Conservation (phyloP, 1,139 yeast species). For the Nematodospora anomalae region DNA sequence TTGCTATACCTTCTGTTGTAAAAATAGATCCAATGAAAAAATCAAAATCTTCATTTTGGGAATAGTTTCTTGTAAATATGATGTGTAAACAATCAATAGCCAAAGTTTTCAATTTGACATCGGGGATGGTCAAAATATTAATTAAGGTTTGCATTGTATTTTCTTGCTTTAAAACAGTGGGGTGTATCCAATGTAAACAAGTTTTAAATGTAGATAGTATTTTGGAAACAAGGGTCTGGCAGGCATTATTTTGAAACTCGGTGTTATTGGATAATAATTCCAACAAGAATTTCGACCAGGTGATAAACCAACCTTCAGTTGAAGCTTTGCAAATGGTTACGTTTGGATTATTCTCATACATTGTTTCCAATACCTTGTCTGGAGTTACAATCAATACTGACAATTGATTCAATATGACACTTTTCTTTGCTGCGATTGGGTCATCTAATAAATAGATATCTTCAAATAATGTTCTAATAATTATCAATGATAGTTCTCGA, state of each 20-base stretch:
- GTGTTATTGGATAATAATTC: constrained; percentile 43
- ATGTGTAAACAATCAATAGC: constrained; percentile 92
- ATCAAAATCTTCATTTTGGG: constrained; percentile 69
- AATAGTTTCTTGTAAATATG: constrained; percentile 78
- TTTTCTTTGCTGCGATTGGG: constrained; percentile 80
- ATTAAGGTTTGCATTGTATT: constrained; percentile 66
- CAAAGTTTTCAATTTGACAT: constrained; percentile 69
- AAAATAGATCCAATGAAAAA: constrained; percentile 80
- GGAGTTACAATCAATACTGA: constrained; percentile 84
- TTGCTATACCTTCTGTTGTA: constrained; percentile 64
- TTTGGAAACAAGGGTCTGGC: constrained; percentile 57
- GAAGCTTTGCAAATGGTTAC: constrained; percentile 62
- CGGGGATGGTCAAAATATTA: constrained; percentile 58
- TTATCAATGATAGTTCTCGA: constrained; percentile 74
- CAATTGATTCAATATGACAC: constrained; percentile 74
- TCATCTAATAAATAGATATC: constrained; percentile 93
- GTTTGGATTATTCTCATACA: constrained; percentile 72
- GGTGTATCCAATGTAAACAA: constrained; percentile 88
- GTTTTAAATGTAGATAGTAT: constrained; percentile 83
- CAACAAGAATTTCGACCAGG: constrained; percentile 69
- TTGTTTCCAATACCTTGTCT: constrained; percentile 56
- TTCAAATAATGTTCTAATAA: constrained; percentile 85
- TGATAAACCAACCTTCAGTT: constrained; percentile 80
- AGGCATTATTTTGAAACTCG: constrained; percentile 34
- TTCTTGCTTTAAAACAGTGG: constrained; percentile 66